Conservation (phyloP, 2,329 filamentous ascomycete genomes). For the Paracamarosporium sp. region DNA sequence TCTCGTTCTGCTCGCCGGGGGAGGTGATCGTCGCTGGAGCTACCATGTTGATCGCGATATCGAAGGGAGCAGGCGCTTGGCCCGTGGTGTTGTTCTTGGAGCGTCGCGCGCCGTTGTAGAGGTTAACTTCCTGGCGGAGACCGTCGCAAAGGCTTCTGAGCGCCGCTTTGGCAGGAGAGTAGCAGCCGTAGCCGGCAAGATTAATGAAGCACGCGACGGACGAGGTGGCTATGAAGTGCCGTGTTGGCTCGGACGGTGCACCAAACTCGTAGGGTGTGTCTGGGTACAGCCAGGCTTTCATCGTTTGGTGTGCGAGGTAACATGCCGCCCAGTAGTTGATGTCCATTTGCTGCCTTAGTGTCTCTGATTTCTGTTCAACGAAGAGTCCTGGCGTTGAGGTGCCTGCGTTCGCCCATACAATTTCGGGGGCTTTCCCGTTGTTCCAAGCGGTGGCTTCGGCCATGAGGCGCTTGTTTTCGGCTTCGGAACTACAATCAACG, state of each 20-base stretch:
- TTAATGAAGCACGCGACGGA: conserved; percentile 78
- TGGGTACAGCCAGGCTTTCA: conserved; percentile 73
- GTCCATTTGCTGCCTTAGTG: conserved; percentile 82
- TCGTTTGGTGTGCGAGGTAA: conserved; percentile 82
- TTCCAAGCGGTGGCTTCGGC: conserved; percentile 81
- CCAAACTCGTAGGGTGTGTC: conserved; percentile 41
- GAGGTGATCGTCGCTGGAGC: conserved; percentile 84
- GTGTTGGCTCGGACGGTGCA: conserved; percentile 51
- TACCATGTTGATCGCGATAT: conserved; percentile 81
- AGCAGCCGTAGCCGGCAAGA: conserved; percentile 81
- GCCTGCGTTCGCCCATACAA: conserved; percentile 92
- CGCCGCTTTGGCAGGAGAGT: conserved; percentile 85
- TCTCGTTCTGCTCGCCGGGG: conserved; percentile 77
- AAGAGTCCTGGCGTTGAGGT: conserved; percentile 77
- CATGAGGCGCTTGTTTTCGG: conserved; percentile 74
- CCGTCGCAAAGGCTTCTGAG: conserved; percentile 83
- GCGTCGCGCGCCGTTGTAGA: conserved; percentile 75
- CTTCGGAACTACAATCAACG: conserved; percentile 76
- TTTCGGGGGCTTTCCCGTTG: conserved; percentile 72
- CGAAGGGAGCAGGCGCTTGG: conserved; percentile 60
- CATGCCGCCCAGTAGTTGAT: conserved; percentile 88
- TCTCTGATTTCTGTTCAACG: conserved; percentile 72
- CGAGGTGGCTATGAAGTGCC: conserved; percentile 88
- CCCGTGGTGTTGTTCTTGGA: conserved; percentile 25
- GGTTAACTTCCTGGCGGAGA: conserved; percentile 79